A percentile compares a stretch with the other conserved stretches of the same genome.
Evolutionary conservation across 441 rosid species (phyloP).

Genomic region (Populus hybrid): DNA sequence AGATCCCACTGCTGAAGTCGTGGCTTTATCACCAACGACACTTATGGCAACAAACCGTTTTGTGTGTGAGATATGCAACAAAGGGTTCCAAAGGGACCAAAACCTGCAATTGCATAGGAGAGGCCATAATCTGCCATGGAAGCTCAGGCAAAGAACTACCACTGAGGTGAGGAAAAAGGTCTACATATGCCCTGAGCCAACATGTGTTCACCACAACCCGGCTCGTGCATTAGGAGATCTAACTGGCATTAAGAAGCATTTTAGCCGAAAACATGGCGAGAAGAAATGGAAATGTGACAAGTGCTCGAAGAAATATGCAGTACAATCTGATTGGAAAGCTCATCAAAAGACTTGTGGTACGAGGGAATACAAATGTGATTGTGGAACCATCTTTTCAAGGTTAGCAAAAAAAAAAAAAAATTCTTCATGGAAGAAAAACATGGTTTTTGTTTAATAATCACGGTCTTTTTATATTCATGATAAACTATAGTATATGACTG

Average conservation of each 20-base stretch:
- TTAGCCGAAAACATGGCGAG: conserved; percentile 50
- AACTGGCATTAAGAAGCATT: conserved; percentile 56
- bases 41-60: too few species aligned
- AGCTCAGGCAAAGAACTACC: conserved; percentile 44
- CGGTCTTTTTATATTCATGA: neutral
- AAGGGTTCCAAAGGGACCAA: conserved; percentile 38
- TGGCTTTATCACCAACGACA: conserved; percentile 48
- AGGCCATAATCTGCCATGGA: conserved; percentile 51
- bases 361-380: conserved; percentile 49
- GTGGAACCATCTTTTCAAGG: conserved; percentile 59
- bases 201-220: conserved; percentile 49
- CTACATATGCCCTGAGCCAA: conserved; percentile 49
- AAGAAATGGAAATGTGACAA: conserved; percentile 53
- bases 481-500: too few species aligned
- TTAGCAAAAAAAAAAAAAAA: conserved; percentile 4
- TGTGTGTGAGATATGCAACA: conserved; percentile 43
- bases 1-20: conserved; percentile 52
- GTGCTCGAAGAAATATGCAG: conserved; percentile 47
- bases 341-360: conserved; percentile 57
- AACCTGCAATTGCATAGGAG: conserved; percentile 44
- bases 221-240: conserved; percentile 50
- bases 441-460: neutral
- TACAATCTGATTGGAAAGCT: conserved; percentile 58
- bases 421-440: neutral
- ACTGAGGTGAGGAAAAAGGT: conserved; percentile 45